phyloP scores from a whole-genome alignment of 2,329 filamentous ascomycete genomes.

The Alternaria metachromatica region DNA sequence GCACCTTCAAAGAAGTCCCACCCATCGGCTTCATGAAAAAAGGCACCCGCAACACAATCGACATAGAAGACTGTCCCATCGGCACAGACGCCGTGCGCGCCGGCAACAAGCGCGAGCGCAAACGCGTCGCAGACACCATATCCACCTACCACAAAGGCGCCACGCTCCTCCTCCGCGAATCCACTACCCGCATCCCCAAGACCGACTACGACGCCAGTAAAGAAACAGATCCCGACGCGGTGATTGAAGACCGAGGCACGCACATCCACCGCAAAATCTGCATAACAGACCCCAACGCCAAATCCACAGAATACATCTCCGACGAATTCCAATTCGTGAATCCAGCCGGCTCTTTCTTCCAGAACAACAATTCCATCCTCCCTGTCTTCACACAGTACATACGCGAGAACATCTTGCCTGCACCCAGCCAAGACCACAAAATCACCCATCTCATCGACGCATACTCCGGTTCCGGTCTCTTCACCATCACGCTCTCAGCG shows the following conservation, averaged over 20 bases:
- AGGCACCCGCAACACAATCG: conserved; percentile 77
- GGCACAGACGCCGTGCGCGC: conserved; percentile 83
- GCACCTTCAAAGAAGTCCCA: conserved; percentile 69
- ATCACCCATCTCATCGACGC: conserved; percentile 93
- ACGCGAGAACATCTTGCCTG: conserved; percentile 74
- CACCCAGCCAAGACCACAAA: conserved; percentile 34
- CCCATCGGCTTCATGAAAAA: conserved; percentile 91
- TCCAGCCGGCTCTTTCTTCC: conserved; percentile 94
- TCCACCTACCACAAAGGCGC: conserved; percentile 78
- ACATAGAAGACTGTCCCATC: conserved; percentile 97
- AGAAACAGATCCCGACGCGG: conserved; percentile 47
- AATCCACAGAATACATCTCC: conserved; percentile 86
- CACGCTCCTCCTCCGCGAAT: conserved; percentile 88
- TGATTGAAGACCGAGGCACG: conserved; percentile 63
- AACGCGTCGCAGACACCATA: conserved; percentile 74
- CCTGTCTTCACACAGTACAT: conserved; percentile 86
- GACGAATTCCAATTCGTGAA: conserved; percentile 81
- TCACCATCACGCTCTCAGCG: conserved; percentile 89
- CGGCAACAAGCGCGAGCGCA: conserved; percentile 81
- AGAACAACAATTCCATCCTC: conserved; percentile 99
- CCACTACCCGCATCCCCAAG: conserved; percentile 71
- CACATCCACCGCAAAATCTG: conserved; percentile 84
- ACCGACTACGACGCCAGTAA: conserved; percentile 25
- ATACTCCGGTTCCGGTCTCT: conserved; percentile 96
- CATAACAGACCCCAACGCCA: conserved; percentile 83